Base-by-base conservation (phyloP, 1,284 basidiomycete species). In the Kalmanozyma brasiliensis region DNA sequence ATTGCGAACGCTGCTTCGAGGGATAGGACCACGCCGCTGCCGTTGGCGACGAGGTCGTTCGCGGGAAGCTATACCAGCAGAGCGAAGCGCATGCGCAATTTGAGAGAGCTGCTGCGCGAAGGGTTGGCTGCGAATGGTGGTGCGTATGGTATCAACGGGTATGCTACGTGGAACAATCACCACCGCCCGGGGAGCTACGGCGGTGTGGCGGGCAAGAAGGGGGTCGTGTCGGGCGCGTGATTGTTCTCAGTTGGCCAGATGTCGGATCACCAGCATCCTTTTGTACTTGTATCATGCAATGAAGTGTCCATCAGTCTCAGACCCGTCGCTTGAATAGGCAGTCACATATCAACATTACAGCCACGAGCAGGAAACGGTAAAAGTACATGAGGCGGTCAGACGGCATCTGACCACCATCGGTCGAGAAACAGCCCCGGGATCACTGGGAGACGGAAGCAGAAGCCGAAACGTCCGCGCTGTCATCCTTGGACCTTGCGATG, bases 1-100 rank as follows among this genome's bases (percentile, higher is more conserved):
- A 73, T 81, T 13, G 71, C 73, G 6, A 16, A 42, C 23, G 66
- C 75, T 14, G 69, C 69, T 0, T 29, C 52, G 7, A 61, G 56
- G 49, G 77, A 77, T 37, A 49, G 77, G 30, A 78, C 78, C 0
- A 65, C 62, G 8, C 64, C 72, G 22, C 40, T 78, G 47, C 78
- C 78, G 19, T 42, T 80, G 14, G 77, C 77, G 11, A 70, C 65
- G 14, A 61, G 68, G 16, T 57, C 52, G 29, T 73, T 77, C 20
- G 67, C 77, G 8, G 78, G 78, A 3, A 49, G 49, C 36, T 80
- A 73, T 36, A 79, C 78, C 20, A 57, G 60, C 41, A 44, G 73
- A 33, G 59, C 62, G 3, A 79, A 65, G 48, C 65, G 77, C 26
- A 76, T 72, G 66, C 61, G 77, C 8, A 72, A 63, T 19, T 37